These are phyloP conservation scores for Eucommia ulmoides DNA, from an alignment of 257 asterid genomes.

Conservation along the genomic window DNA sequence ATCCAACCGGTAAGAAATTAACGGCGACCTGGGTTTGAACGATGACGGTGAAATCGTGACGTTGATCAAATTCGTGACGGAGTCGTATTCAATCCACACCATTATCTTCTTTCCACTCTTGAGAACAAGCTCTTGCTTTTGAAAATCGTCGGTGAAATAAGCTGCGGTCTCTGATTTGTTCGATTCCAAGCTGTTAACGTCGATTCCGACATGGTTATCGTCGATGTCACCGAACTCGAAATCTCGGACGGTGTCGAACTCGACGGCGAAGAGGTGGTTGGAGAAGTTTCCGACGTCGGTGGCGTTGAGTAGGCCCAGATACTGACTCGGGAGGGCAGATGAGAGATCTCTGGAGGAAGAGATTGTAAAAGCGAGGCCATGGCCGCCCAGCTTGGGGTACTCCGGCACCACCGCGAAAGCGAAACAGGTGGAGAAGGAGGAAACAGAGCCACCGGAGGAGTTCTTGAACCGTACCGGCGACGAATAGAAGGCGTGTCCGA, in stretches of 20 bases:
- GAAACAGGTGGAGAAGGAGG: conserved; percentile 19
- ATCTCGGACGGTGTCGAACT: conserved; percentile 12
- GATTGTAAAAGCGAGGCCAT: conserved; percentile 12
- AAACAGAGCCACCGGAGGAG: not conserved
- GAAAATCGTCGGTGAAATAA: not conserved
- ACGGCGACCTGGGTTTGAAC: conserved; percentile 9
- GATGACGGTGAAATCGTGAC: conserved; percentile 13
- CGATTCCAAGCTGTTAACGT: conserved; percentile 8
- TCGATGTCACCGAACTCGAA: conserved; percentile 7
- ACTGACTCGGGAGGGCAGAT: not conserved
- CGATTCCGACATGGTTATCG: conserved; percentile 19
- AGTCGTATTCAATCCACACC: conserved; percentile 9
- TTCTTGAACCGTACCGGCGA: conserved; percentile 10
- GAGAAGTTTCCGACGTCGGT: conserved; percentile 6
- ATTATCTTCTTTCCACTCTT: not conserved
- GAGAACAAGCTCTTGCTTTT: not conserved
- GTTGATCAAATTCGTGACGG: not conserved
- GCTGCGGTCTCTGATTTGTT: not conserved
- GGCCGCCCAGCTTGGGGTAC: conserved; percentile 4
- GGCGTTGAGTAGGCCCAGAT: conserved; percentile 12
- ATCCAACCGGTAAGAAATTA: conserved; percentile 3
- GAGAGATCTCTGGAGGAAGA: conserved; percentile 12
- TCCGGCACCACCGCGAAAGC: conserved; percentile 13
- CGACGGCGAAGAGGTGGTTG: conserved; percentile 16
- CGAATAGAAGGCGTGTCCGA: conserved; percentile 11